Evolutionary conservation across 1,139 yeast genomes (phyloP).

Genomic region (Lodderomyces pseudojiufengensis): DNA sequence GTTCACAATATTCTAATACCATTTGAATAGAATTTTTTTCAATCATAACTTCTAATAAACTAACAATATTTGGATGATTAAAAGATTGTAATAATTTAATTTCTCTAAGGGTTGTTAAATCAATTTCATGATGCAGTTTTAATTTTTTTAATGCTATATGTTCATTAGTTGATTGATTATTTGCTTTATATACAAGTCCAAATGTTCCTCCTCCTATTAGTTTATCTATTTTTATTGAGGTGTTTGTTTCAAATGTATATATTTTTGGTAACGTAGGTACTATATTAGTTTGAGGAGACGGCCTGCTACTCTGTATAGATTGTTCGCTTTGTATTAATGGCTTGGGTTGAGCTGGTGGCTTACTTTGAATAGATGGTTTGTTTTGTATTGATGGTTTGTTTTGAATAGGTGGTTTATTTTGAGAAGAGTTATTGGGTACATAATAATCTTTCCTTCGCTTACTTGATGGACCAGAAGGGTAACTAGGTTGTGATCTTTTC

Average conservation of each 20-base stretch:
- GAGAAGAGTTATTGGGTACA: slow-evolving; percentile 4
- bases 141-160: slow-evolving; percentile 81
- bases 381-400: slow-evolving; percentile 11
- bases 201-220: slow-evolving; percentile 53
- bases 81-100: slow-evolving; percentile 84
- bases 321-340: slow-evolving; percentile 10
- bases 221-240: slow-evolving; percentile 36
- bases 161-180: slow-evolving; percentile 61
- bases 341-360: slow-evolving; percentile 5
- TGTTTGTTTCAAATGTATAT: too few relatives aligned
- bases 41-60: slow-evolving; percentile 85
- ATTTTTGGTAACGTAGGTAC: too few relatives aligned
- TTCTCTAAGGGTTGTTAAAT: slow-evolving; percentile 91
- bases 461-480: neutral
- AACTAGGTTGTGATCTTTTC: slow-evolving; percentile 1
- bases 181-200: slow-evolving; percentile 54
- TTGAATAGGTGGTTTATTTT: slow-evolving; percentile 1
- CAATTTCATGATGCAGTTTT: slow-evolving; percentile 81
- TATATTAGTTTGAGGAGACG: too few relatives aligned
- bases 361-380: slow-evolving; percentile 5
- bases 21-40: slow-evolving; percentile 76
- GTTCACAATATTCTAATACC: slow-evolving; percentile 93
- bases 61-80: slow-evolving; percentile 77
- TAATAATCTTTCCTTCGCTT: slow-evolving; percentile 1
- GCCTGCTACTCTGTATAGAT: slow-evolving; percentile 14